phyloP scores from a whole-genome alignment of 1,284 basidiomycete genomes.

The Naganishia albida region DNA sequence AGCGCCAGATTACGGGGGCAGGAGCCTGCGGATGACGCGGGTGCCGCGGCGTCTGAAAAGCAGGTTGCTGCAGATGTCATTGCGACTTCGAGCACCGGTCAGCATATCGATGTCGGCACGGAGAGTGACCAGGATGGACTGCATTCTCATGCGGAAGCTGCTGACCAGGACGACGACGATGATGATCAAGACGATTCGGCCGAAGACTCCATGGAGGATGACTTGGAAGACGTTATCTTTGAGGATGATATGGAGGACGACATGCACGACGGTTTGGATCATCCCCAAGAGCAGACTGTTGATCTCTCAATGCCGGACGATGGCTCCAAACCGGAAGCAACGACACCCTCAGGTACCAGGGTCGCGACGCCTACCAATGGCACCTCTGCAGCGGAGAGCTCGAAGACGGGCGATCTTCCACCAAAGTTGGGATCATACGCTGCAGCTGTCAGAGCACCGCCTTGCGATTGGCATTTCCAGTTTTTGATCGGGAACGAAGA shows the following conservation, averaged over 20 bases:
- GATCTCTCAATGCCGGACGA: conserved; percentile 70
- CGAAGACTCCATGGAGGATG: conserved; percentile 72
- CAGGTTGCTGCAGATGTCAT: not conserved
- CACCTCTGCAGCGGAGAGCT: conserved; percentile 35
- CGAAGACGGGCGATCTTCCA: conserved; percentile 36
- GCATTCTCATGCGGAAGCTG: not conserved
- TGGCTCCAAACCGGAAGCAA: conserved; percentile 86
- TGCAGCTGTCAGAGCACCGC: conserved; percentile 85
- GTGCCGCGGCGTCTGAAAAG: not conserved
- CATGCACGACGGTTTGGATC: conserved; percentile 37
- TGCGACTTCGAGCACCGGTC: not conserved
- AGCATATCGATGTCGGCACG: conserved; percentile 3
- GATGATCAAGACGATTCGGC: conserved; percentile 66
- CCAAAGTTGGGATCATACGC: conserved; percentile 76
- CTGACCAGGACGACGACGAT: conserved; percentile 50
- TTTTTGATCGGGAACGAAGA: conserved; percentile 87
- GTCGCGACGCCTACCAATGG: conserved; percentile 76
- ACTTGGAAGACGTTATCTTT: conserved; percentile 37
- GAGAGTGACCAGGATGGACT: not conserved
- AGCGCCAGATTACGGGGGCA: conserved; percentile 25
- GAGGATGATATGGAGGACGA: conserved; percentile 57
- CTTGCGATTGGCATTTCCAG: conserved; percentile 93
- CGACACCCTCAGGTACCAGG: conserved; percentile 92
- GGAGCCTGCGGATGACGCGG: not conserved
- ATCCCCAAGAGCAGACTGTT: conserved; percentile 73